Base-by-base conservation (phyloP, 768 basidiomycete species). In the Suillus weaverae region DNA sequence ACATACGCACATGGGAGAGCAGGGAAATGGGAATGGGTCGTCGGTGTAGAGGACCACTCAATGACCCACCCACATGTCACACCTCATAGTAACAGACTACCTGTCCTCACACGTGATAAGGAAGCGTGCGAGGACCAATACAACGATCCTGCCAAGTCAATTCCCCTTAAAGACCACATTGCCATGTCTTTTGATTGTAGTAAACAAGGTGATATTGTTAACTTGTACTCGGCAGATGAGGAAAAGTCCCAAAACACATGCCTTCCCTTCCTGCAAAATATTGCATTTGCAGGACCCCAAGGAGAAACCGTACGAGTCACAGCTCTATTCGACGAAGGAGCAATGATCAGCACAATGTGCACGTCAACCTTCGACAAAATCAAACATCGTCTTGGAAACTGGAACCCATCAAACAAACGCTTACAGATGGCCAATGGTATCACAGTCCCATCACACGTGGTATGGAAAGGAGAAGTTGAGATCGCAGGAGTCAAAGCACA, bases 381-480 rank as follows among this genome's bases (percentile, higher is more conserved):
- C 1, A 35, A 35, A 22, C 51, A 67, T 9, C 35, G 64, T 14
- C 30, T 78, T 3, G 57, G 69, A 8, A 8, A 13, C 0, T 61
- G 63, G 20, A 4, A 26, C 5, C 66, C 60, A 3, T 78, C 77
- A 2, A 14, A 1, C 0, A 65, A 61, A 32, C 26, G 32, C 2
- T 64, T 81, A 2, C 57, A 71, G 1, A 78, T 81, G 79, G 79
- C 78, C n/a, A 72, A 76, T 64, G 75, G 78, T 0, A 13, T 53
- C 0, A 20, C 67, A 0, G 61, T 64, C 0, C 62, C 64, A 1
- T 69, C 68, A 1, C 8, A 56, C 22, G 70, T 64, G 13, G 16
- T 4, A 1, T 70, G 69, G 71, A 32, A 16, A 18, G 68, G 68
- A 0, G 22, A 48, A 3, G 13, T 48, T 5, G 5, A 18, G 2